Conservation (phyloP, 768 basidiomycete genomes). For the Mrakia frigida region DNA sequence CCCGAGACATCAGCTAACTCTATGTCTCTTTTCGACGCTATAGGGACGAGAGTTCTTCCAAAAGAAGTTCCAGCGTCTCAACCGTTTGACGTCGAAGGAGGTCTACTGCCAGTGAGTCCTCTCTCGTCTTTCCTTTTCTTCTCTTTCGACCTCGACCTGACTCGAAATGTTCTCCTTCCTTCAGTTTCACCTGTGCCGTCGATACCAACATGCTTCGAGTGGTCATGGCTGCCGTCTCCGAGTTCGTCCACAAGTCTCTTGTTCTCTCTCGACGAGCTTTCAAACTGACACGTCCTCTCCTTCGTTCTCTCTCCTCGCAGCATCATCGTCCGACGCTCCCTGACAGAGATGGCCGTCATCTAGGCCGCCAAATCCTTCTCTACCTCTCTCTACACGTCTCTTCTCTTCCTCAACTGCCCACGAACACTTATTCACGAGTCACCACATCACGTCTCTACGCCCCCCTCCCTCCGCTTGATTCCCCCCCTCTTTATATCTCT, state of each 20-base stretch:
- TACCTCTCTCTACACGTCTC: background rate
- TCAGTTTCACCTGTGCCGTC: constrained; percentile 76
- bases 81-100: constrained; percentile 76
- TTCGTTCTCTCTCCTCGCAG: background rate
- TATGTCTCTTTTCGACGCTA: constrained; percentile 26
- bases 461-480: too few relatives aligned
- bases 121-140: constrained; percentile 23
- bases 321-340: constrained; percentile 29
- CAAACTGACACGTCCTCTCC: background rate
- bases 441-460: too few relatives aligned
- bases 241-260: constrained; percentile 28
- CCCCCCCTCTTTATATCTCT: too few relatives aligned
- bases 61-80: constrained; percentile 71
- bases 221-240: constrained; percentile 80
- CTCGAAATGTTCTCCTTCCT: background rate
- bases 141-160: constrained; percentile 34
- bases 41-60: constrained; percentile 87
- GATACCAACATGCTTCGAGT: constrained; percentile 82
- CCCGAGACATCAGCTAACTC: too few relatives aligned
- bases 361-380: background rate
- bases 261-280: background rate
- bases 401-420: background rate
- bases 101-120: constrained; percentile 83
- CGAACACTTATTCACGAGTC: too few relatives aligned
- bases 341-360: constrained; percentile 33